These are phyloP conservation scores for Zoysia pacifica DNA, from an alignment of 176 grass and related monocot genomes.

Conservation along the genomic window DNA sequence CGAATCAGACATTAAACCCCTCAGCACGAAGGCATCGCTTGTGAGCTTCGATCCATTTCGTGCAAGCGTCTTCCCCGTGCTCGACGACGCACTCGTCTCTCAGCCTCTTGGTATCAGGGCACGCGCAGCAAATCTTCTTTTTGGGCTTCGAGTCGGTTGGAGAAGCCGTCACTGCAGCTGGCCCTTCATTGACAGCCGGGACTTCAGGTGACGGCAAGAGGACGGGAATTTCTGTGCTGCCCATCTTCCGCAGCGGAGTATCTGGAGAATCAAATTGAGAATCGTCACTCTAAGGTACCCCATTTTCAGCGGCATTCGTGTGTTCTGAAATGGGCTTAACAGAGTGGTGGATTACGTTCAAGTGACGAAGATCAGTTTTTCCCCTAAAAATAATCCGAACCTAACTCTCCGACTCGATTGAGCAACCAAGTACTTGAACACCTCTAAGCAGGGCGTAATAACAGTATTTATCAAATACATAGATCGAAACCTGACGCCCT, in stretches of 20 bases:
- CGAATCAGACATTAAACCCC: slow-evolving; percentile 78
- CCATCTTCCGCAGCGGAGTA: slow-evolving; percentile 33
- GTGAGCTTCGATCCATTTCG: slow-evolving; percentile 76
- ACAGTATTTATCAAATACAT: not conserved
- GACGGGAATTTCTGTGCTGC: slow-evolving; percentile 29
- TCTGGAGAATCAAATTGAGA: not conserved
- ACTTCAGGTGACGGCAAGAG: slow-evolving; percentile 8
- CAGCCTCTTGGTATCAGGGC: slow-evolving; percentile 88
- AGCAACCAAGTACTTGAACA: not conserved
- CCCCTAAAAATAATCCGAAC: not conserved
- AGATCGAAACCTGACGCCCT: not conserved
- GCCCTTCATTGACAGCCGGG: slow-evolving; percentile 29
- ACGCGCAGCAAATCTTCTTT: slow-evolving; percentile 92
- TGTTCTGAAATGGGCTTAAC: not conserved
- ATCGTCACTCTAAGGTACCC: not conserved
- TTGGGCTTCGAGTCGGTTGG: slow-evolving; percentile 55
- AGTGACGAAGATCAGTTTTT: not conserved
- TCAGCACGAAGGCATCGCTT: slow-evolving; percentile 68
- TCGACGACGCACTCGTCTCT: slow-evolving; percentile 74
- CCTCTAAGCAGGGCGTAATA: not conserved
- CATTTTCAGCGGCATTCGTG: not conserved
- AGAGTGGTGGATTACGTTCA: not conserved
- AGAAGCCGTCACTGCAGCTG: not conserved
- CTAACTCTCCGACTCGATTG: not conserved
- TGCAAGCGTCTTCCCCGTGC: slow-evolving; percentile 57